Evolutionary conservation across 2,329 filamentous ascomycete genomes (phyloP), one percentile per base, ranked within the genome.

Genomic region (Microdochium bolleyi): DNA sequence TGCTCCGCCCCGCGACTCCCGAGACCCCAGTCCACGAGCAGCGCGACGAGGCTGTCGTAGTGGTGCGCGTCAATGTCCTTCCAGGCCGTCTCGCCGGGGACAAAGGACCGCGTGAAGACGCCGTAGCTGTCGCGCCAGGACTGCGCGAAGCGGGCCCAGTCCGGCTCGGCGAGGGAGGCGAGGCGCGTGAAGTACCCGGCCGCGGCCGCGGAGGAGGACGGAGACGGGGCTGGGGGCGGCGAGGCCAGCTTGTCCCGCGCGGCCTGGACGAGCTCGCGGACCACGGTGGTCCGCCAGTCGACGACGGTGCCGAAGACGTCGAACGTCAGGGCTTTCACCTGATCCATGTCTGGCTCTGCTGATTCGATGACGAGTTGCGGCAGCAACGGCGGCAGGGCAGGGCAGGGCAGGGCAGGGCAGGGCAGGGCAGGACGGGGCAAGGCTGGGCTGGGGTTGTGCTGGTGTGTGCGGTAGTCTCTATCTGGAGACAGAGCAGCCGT

Each of bases 261-360:
- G 38, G 75, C 74, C 11, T 73, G 63, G 24, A 70, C 65, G 49
- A 94, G 77, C 52, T 81, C 79, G 9, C 75, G 70, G 14, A 76
- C 80, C 21, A 94, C 81, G 2, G 83, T 82, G 38, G 73, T 74
- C 53, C 88, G 84, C 88, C 88, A 92, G 72, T 92, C 79, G 48
- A 94, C 88, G 57, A 85, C 82, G 1, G 89, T 94, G 58, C 88
- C 88, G 67, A 92, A 91, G 60, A 90, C 80, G 69, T 91, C 87
- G 62, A 89, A 90, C 52, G 84, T 76, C 32, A 91, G 72, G 8
- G 80, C 86, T 58, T 82, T 82, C 57, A 80, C 41, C 41, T 46
- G 41, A 14, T 14, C 11, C 34, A 38, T 16, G 3, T 19, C 14
- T 38, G n/a, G n/a, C n/a, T n/a, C n/a, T n/a, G n/a, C n/a, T n/a